A percentile compares a stretch with the other conserved stretches of the same genome.
Conservation (phyloP, 352 stramenopile genomes). For the Phytopythium kandeliae region DNA sequence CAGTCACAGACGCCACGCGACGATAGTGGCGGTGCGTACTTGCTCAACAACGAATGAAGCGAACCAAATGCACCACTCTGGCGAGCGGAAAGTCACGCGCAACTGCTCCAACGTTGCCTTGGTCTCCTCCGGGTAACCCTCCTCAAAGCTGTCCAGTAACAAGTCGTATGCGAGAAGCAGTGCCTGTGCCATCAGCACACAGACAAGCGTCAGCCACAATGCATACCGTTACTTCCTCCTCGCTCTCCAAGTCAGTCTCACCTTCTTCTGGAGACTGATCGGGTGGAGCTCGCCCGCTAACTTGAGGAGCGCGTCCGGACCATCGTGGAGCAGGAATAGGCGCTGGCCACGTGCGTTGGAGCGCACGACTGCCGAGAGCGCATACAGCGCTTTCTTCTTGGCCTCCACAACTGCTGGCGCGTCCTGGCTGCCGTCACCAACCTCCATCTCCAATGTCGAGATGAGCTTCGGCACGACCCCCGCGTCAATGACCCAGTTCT, state of each 20-base stretch:
- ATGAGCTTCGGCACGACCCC: conserved; percentile 68
- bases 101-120: conserved; percentile 36
- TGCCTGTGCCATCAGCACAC: conserved; percentile 15
- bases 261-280: conserved; percentile 60
- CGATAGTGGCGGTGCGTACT: conserved; percentile 19
- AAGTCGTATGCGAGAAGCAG: conserved; percentile 71
- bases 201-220: not conserved
- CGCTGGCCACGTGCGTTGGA: conserved; percentile 63
- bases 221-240: no score
- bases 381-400: conserved; percentile 84
- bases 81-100: conserved; percentile 34
- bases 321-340: conserved; percentile 47
- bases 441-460: conserved; percentile 38
- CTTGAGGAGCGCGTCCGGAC: conserved; percentile 25
- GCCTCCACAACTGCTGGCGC: conserved; percentile 41
- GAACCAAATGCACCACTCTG: conserved; percentile 52
- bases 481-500: conserved; percentile 75
- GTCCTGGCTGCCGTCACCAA: conserved; percentile 6
- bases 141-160: conserved; percentile 31
- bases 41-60: conserved; percentile 42
- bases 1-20: not conserved
- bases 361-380: conserved; percentile 62
- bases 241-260: no score
- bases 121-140: conserved; percentile 7
- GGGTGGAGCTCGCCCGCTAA: conserved; percentile 42